Conservation (phyloP, 495 filamentous ascomycete genomes). For the Haplographium delicatum region DNA sequence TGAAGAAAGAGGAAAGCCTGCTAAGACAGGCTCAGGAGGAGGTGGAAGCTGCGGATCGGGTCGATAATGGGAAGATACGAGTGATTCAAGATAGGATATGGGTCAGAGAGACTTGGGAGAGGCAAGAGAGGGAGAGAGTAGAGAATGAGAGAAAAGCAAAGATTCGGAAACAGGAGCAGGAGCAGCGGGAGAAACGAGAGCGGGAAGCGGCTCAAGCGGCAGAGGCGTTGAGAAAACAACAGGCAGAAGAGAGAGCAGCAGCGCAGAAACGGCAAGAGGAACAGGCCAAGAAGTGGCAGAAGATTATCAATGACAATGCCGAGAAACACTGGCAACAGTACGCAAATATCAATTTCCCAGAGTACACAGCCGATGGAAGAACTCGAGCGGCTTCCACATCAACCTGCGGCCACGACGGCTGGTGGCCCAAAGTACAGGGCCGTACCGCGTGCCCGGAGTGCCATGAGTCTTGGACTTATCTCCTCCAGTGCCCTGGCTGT, state of each 20-base stretch:
- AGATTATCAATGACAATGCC: background rate
- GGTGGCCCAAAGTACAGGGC: conserved; percentile 28
- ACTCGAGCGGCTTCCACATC: background rate
- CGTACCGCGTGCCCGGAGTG: conserved; percentile 22
- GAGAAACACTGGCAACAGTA: background rate
- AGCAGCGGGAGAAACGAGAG: conserved; percentile 23
- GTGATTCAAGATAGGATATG: conserved; percentile 8
- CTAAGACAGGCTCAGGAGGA: conserved; percentile 17
- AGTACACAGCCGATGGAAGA: background rate
- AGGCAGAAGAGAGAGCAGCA: background rate
- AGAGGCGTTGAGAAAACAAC: conserved; percentile 7
- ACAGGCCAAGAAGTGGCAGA: background rate
- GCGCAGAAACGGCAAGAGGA: conserved; percentile 2
- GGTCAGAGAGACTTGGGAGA: conserved; percentile 8
- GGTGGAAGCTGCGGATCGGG: conserved; percentile 9
- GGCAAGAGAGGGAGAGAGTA: conserved; percentile 13
- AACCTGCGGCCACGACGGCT: conserved; percentile 23
- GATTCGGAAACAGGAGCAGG: conserved; percentile 16
- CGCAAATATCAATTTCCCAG: background rate
- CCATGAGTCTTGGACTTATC: conserved; percentile 23
- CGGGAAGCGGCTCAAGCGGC: conserved; percentile 13
- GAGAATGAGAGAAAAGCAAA: conserved; percentile 15
- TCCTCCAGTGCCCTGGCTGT: conserved; percentile 29
- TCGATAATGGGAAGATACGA: conserved; percentile 14
- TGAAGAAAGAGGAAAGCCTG: conserved; percentile 19